Percentiles rank a stretch among this genome's conserved stretches.
phyloP scores from a whole-genome alignment of 768 basidiomycete genomes.

The Tricholoma sp. region DNA sequence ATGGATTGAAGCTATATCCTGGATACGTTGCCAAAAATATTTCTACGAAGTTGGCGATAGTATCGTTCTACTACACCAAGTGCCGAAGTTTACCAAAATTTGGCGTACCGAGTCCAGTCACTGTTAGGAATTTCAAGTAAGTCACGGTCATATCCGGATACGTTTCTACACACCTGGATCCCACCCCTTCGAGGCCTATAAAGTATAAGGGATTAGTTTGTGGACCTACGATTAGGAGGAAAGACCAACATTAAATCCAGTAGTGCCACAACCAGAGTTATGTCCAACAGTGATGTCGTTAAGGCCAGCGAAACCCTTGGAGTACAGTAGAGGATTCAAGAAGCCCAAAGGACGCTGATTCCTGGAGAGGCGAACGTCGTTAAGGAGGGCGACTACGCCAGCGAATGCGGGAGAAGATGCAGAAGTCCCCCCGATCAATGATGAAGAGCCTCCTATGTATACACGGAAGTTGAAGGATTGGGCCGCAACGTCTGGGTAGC shows the following conservation, averaged over 20 bases:
- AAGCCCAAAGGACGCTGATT: constrained; percentile 50
- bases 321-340: constrained; percentile 61
- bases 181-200: constrained; percentile 50
- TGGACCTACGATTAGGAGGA: neutral
- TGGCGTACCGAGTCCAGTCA: constrained; percentile 24
- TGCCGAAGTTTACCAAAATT: constrained; percentile 40
- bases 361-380: constrained; percentile 50
- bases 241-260: constrained; percentile 56
- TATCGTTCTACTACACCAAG: neutral
- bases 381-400: constrained; percentile 58
- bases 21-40: neutral
- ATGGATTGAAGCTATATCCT: no score
- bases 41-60: neutral
- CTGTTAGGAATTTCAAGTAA: constrained; percentile 9
- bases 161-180: constrained; percentile 42
- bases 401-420: constrained; percentile 62
- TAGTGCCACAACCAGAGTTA: constrained; percentile 57
- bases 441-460: constrained; percentile 44
- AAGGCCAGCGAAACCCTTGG: constrained; percentile 30
- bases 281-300: constrained; percentile 59
- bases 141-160: neutral
- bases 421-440: constrained; percentile 56
- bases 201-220: neutral
- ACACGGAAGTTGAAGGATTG: constrained; percentile 35
- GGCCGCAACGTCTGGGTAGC: constrained; percentile 50